phyloP scores from a whole-genome alignment of 805 yeast genomes.

The Starmerella powellii region DNA sequence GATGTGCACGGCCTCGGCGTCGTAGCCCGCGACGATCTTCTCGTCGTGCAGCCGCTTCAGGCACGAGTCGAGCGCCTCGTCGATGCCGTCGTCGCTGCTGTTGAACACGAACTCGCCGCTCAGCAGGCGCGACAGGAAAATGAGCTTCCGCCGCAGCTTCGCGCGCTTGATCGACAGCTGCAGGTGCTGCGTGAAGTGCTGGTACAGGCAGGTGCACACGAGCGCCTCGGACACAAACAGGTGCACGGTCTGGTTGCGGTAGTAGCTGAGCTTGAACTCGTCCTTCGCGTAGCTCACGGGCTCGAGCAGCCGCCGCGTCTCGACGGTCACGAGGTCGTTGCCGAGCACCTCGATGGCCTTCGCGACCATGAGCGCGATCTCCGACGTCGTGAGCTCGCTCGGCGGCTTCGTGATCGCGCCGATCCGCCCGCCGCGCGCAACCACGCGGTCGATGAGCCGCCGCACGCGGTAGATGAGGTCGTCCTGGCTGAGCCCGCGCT shows the following conservation, averaged over 20 bases:
- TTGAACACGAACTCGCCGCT: slow-evolving; percentile 33
- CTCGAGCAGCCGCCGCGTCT: slow-evolving; percentile 29
- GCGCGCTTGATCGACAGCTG: slow-evolving; percentile 20
- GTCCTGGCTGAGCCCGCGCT: slow-evolving; percentile 31
- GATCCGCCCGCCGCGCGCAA: slow-evolving; percentile 31
- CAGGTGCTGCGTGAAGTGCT: slow-evolving; percentile 21
- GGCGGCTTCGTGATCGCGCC: slow-evolving; percentile 28
- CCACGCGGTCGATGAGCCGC: slow-evolving; percentile 29
- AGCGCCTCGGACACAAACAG: slow-evolving; percentile 42
- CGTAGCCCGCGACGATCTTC: slow-evolving; percentile 23
- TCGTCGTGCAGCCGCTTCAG: slow-evolving; percentile 25
- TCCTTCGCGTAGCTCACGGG: slow-evolving; percentile 35
- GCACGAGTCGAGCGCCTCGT: slow-evolving; percentile 26
- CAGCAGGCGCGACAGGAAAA: slow-evolving; percentile 30
- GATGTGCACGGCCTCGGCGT: slow-evolving; percentile 16
- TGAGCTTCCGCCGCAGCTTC: slow-evolving; percentile 26
- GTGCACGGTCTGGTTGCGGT: slow-evolving; percentile 47
- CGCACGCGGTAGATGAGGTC: slow-evolving; percentile 29
- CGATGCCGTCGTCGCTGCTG: slow-evolving; percentile 28
- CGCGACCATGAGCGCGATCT: slow-evolving; percentile 29
- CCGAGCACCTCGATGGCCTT: slow-evolving; percentile 34
- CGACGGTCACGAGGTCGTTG: slow-evolving; percentile 28
- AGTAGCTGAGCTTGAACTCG: slow-evolving; percentile 44
- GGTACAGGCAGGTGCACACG: slow-evolving; percentile 33
- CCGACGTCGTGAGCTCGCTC: slow-evolving; percentile 18